A percentile compares a stretch with the other conserved stretches of the same genome.
phyloP scores from a whole-genome alignment of 176 grass and related monocot species.

The Cenchrus fungigraminus region DNA sequence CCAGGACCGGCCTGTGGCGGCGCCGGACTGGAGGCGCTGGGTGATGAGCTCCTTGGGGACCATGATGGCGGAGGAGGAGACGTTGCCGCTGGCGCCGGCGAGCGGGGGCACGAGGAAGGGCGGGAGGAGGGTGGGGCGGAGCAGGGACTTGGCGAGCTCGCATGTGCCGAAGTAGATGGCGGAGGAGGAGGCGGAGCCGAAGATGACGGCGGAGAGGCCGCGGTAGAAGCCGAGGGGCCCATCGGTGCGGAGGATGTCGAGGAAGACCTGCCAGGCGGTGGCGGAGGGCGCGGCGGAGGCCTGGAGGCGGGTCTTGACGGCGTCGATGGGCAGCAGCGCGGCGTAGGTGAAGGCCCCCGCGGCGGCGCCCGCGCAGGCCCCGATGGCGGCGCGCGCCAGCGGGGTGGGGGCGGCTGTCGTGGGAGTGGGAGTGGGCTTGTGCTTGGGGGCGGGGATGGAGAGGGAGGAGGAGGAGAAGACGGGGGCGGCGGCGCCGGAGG shows the following conservation, averaged over 20 bases:
- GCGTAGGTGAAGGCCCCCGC: slow-evolving; percentile 93
- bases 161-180: slow-evolving; percentile 94
- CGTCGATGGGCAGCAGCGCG: slow-evolving; percentile 81
- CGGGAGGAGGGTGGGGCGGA: slow-evolving; percentile 53
- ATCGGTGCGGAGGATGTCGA: slow-evolving; percentile 75
- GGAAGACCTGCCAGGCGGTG: slow-evolving; percentile 60
- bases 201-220: slow-evolving; percentile 72
- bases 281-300: slow-evolving; percentile 42
- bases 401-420: slow-evolving; percentile 43
- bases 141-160: slow-evolving; percentile 83
- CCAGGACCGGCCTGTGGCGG: slow-evolving; percentile 65
- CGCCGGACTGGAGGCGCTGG: slow-evolving; percentile 88
- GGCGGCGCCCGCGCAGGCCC: slow-evolving; percentile 70
- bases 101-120: slow-evolving; percentile 78
- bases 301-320: slow-evolving; percentile 89
- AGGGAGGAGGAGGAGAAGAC: slow-evolving; percentile 50
- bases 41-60: slow-evolving; percentile 99
- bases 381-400: slow-evolving; percentile 69
- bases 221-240: slow-evolving; percentile 77
- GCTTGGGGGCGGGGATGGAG: slow-evolving; percentile 33
- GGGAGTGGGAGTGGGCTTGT: background rate
- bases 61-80: slow-evolving; percentile 92
- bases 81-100: slow-evolving; percentile 80
- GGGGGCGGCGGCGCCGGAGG: background rate
- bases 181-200: slow-evolving; percentile 84